Percentiles rank a stretch among this genome's conserved stretches.
These are phyloP conservation scores for Chrysanthemum seticuspe DNA, from an alignment of 129 eudicot species.

Conservation along the genomic window DNA sequence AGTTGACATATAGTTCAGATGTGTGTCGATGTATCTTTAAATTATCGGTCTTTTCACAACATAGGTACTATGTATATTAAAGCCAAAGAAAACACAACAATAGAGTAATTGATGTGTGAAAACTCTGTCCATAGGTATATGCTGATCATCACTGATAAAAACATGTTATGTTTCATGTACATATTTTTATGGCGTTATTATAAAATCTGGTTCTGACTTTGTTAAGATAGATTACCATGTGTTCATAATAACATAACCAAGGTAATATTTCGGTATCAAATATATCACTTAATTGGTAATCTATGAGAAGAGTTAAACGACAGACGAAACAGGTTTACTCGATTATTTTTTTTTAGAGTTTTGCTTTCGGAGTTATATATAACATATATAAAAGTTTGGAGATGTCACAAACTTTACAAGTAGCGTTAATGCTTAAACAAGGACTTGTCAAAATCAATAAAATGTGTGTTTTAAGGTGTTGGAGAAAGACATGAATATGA, in stretches of 20 bases:
- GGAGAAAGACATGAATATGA: constrained; percentile 20
- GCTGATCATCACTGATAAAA: not conserved
- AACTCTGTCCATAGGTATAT: not conserved
- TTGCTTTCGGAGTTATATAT: not conserved
- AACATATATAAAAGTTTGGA: not conserved
- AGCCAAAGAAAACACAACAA: constrained; percentile 18
- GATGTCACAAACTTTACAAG: not conserved
- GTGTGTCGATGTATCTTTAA: constrained; percentile 5
- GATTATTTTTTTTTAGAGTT: not conserved
- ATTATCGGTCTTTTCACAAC: constrained; percentile 1
- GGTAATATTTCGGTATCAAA: not conserved
- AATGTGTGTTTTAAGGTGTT: not conserved
- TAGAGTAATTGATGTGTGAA: constrained; percentile 4
- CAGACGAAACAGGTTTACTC: not conserved
- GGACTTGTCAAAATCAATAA: constrained; percentile 4
- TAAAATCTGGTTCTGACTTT: not conserved
- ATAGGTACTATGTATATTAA: not conserved
- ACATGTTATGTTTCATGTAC: constrained; percentile 11
- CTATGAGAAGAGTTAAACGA: not conserved
- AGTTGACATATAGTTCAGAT: constrained; percentile 8
- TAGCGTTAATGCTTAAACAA: not conserved
- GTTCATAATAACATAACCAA: not conserved
- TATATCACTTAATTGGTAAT: not conserved
- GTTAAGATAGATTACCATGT: not conserved
- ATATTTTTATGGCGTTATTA: not conserved